Evolutionary conservation across 441 rosid genomes (phyloP).

Genomic region (Populus hybrid): DNA sequence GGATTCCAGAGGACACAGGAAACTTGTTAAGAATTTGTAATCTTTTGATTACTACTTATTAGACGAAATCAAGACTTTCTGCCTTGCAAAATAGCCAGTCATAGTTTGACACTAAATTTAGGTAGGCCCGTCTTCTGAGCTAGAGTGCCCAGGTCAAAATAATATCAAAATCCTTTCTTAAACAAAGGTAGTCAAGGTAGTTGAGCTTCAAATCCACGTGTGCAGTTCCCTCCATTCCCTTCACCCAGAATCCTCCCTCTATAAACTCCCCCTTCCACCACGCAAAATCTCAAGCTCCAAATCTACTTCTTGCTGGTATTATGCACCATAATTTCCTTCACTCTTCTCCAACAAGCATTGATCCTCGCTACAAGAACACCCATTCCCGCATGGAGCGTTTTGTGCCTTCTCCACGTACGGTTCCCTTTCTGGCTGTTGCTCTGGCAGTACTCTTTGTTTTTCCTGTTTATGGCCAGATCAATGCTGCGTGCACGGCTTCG

Average conservation of each 20-base stretch:
- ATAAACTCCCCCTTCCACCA: slow-evolving; percentile 26
- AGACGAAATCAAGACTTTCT: not conserved
- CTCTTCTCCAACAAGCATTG: not conserved
- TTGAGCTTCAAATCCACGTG: slow-evolving; percentile 53
- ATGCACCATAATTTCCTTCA: not conserved
- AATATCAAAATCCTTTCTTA: slow-evolving; percentile 9
- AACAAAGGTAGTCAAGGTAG: slow-evolving; percentile 43
- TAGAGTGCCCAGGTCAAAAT: slow-evolving; percentile 19
- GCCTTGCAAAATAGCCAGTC: not conserved
- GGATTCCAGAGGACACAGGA: not conserved
- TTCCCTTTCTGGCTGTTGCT: slow-evolving; percentile 25
- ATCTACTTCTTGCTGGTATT: not conserved
- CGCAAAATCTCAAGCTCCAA: not conserved
- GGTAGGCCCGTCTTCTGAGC: not conserved
- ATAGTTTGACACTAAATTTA: not conserved
- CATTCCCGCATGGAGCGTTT: slow-evolving; percentile 20
- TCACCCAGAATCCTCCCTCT: slow-evolving; percentile 13
- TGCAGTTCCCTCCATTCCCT: slow-evolving; percentile 20
- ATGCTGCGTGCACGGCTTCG: slow-evolving; percentile 48
- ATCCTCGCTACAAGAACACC: not conserved
- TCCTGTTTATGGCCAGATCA: slow-evolving; percentile 43
- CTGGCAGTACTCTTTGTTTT: slow-evolving; percentile 11
- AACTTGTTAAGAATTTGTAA: not conserved
- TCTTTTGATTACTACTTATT: not conserved
- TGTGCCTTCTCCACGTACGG: not conserved